phyloP scores from a whole-genome alignment of 192 early-diverging fungal genomes.

The Backusella westeae region DNA sequence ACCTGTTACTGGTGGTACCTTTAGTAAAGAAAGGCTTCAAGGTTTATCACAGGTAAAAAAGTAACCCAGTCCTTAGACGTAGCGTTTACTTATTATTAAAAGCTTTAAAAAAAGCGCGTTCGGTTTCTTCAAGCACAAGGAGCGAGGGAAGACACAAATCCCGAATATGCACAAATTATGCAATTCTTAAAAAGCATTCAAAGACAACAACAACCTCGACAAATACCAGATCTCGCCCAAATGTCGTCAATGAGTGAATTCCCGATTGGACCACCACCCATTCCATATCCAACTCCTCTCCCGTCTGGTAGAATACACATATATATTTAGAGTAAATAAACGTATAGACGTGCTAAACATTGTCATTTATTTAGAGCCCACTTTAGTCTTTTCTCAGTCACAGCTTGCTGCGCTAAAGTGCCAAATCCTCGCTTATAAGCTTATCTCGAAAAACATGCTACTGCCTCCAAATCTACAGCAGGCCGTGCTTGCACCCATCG shows the following conservation, averaged over 20 bases:
- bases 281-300: not conserved
- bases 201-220: conserved; percentile 26
- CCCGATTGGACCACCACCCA: not conserved
- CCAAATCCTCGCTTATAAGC: conserved; percentile 84
- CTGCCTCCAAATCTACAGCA: conserved; percentile 70
- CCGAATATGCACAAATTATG: conserved; percentile 74
- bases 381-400: conserved; percentile 48
- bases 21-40: conserved; percentile 25
- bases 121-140: conserved; percentile 60
- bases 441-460: conserved; percentile 74
- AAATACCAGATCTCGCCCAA: not conserved
- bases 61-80: not conserved
- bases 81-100: not conserved
- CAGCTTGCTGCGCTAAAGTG: conserved; percentile 70
- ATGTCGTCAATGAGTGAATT: not conserved
- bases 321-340: not conserved
- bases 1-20: not conserved
- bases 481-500: conserved; percentile 52
- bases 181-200: conserved; percentile 51
- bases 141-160: conserved; percentile 76
- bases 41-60: conserved; percentile 19
- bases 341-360: not conserved
- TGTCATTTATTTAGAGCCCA: not conserved
- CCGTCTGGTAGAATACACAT: not conserved
- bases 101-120: conserved; percentile 22